These are phyloP conservation scores for Yamadazyma sp. DNA, from an alignment of 805 yeast genomes.

Conservation along the genomic window DNA sequence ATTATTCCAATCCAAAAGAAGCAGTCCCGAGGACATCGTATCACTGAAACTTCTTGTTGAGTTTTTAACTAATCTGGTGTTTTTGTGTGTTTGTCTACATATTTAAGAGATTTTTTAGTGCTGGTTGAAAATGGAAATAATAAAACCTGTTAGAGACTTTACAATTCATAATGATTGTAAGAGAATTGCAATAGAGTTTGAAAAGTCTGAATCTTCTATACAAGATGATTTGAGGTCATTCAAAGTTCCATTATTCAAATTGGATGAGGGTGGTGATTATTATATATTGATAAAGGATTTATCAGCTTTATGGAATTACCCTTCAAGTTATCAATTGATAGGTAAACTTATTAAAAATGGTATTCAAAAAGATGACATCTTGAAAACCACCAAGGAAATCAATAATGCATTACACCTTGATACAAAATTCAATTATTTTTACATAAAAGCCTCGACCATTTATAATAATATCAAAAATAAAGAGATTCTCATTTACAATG, in stretches of 20 bases:
- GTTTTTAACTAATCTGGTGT: no score
- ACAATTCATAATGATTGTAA: not conserved
- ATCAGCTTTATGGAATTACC: slow-evolving; percentile 34
- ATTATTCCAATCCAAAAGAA: no score
- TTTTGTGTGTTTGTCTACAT: no score
- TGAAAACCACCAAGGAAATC: slow-evolving; percentile 16
- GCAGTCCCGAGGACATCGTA: no score
- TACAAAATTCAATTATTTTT: slow-evolving; percentile 21
- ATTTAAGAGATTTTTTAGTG: not conserved
- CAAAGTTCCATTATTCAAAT: slow-evolving; percentile 17
- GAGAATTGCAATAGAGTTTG: not conserved
- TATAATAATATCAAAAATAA: not conserved
- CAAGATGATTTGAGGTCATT: not conserved
- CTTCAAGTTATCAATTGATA: slow-evolving; percentile 41
- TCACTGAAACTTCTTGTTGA: no score
- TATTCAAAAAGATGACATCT: slow-evolving; percentile 14
- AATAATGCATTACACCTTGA: slow-evolving; percentile 23
- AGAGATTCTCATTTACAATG: not conserved
- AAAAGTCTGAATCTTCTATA: no score
- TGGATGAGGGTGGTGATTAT: slow-evolving; percentile 8
- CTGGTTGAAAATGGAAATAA: not conserved
- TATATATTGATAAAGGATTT: slow-evolving; percentile 30
- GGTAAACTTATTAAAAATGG: slow-evolving; percentile 21
- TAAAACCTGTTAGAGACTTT: not conserved
- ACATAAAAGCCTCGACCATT: slow-evolving; percentile 12